Percentiles rank a stretch among this genome's conserved stretches.
Evolutionary conservation across 768 basidiomycete genomes (phyloP).

Genomic region (Tylopilus rubrobrunneus): DNA sequence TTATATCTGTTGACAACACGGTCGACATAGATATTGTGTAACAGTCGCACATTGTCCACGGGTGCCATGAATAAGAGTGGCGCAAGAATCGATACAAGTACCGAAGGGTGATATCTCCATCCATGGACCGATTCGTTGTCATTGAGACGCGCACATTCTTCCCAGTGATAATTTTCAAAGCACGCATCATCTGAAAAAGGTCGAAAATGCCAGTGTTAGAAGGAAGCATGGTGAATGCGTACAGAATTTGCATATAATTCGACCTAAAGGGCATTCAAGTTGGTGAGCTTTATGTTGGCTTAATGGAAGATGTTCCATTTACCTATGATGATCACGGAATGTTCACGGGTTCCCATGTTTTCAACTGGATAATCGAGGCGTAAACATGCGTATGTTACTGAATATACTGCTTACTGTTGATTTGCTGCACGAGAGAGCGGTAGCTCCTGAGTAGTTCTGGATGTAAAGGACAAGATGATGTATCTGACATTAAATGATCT

Average conservation of each 20-base stretch:
- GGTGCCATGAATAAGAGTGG: conserved; percentile 50
- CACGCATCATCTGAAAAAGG: conserved; percentile 26
- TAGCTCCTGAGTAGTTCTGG: conserved; percentile 17
- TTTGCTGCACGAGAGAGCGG: conserved; percentile 22
- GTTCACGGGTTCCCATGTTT: conserved; percentile 5
- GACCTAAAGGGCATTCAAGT: conserved; percentile 18
- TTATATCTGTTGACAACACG: conserved; percentile 35
- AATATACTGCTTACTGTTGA: conserved; percentile 17
- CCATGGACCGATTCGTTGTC: conserved; percentile 31
- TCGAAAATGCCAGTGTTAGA: conserved; percentile 1
- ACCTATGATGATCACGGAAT: conserved; percentile 23
- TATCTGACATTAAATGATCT: conserved; percentile 28
- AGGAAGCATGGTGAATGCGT: too few species aligned
- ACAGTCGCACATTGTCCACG: conserved; percentile 38
- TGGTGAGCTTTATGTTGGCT: conserved; percentile 4
- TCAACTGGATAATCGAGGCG: conserved; percentile 8
- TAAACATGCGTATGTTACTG: not conserved
- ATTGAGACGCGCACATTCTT: conserved; percentile 40
- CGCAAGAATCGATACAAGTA: conserved; percentile 36
- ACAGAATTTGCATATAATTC: conserved; percentile 30
- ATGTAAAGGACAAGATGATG: conserved; percentile 23
- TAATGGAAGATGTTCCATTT: not conserved
- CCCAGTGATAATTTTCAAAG: conserved; percentile 42
- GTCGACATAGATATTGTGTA: conserved; percentile 52
- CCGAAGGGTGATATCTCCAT: conserved; percentile 29